Evolutionary conservation across 306 rosid species (phyloP), one percentile per base, ranked within the genome.

Genomic region (Canavalia gladiata): DNA sequence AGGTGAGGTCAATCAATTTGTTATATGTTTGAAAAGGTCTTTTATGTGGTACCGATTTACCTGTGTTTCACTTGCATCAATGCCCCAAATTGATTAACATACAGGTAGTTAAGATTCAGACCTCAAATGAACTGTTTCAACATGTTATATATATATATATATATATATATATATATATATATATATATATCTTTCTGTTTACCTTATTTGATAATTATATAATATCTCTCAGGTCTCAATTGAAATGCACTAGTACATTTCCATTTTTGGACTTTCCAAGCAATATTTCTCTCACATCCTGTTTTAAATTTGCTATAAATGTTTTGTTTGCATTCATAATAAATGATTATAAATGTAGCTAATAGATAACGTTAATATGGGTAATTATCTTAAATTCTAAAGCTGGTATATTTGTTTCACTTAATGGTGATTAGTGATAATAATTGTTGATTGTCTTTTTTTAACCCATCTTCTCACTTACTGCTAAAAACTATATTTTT

Each of bases 1-100:
- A 87, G 94, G 97, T 92, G 78, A 86, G 92, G 68, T 67, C 79
- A 62, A 78, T 34, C 45, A 51, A 52, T 63, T 77, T 25, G 46
- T 85, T 60, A 72, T 73, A 60, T 70, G 58, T 79, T 76, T 73
- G 69, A 68, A 49, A 69, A 8, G 57, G 72, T 83, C 56, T 35
- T 35, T 41, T 46, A 56, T 62, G 60, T 56, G 10, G 5, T 51
- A 39, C 69, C 35, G 79, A 46, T 78, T 82, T 78, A 43, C 29
- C 59, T 2, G 34, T 42, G 47, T 71, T 43, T 57, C 43, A 42
- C 52, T 71, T 52, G 63, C 63, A 29, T 41, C 31, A 77, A 69
- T 70, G 51, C 54, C 29, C 62, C 63, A 52, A 51, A 52, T 52
- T 64, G 76, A 76, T 72, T 68, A 5, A 37, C 70, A 35, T 25